Percentiles rank a stretch among this genome's conserved stretches.
Conservation (phyloP, 164 flowering plant species). For the Kalanchoe fedtschenkoi region DNA sequence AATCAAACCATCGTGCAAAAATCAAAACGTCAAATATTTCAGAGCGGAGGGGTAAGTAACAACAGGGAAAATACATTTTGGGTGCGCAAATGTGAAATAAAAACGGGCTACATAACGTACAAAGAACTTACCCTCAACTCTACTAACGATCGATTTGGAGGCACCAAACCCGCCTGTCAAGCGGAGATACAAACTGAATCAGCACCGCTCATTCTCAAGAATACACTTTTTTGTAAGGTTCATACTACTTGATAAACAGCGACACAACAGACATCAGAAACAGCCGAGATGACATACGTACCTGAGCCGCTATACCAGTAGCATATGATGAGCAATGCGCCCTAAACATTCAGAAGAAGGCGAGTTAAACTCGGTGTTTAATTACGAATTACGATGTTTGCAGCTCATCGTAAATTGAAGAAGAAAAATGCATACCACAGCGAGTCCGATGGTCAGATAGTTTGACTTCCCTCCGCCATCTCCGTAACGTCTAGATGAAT, state of each 20-base stretch:
- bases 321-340: constrained; percentile 5
- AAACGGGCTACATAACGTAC: background rate
- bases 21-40: no score
- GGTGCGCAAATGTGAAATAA: background rate
- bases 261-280: background rate
- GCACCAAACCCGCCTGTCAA: constrained; percentile 28
- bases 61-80: background rate
- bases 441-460: constrained; percentile 1
- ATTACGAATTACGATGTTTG: background rate
- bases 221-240: background rate
- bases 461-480: background rate
- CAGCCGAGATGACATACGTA: background rate
- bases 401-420: background rate
- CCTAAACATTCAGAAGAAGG: constrained; percentile 1
- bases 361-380: background rate
- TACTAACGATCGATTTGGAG: constrained; percentile 27
- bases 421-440: constrained; percentile 3
- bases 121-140: constrained; percentile 32
- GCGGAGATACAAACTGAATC: background rate
- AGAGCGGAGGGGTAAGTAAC: no score
- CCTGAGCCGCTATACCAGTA: constrained; percentile 8
- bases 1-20: no score
- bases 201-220: background rate
- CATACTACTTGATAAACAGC: background rate
- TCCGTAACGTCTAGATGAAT: constrained; percentile 1